Base-by-base conservation (phyloP, 2,329 filamentous ascomycete genomes). In the Ceratocystis smalleyi region DNA sequence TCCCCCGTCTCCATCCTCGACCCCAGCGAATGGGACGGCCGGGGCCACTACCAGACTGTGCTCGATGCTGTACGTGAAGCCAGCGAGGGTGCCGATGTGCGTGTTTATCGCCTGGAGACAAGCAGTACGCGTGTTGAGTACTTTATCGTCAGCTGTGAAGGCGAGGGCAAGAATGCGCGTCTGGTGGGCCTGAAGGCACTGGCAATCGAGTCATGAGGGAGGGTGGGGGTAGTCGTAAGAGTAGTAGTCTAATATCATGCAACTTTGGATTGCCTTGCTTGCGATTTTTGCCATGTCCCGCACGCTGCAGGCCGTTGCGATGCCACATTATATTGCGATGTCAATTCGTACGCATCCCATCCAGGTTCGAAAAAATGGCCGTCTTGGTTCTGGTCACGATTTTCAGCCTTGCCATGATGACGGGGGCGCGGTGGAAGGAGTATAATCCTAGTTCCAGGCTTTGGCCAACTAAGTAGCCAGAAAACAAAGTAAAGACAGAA, bases 151-250 rank as follows among this genome's bases (percentile, higher is more conserved):
- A 83, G 82, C 24, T 72, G 87, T 69, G 79, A 85, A 70, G 75
- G 75, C 59, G 78, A 82, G 68, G 77, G 74, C 17, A 76, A 80
- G 61, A 80, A 79, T 12, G 80, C 78, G 19, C 81, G 79, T 74
- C 70, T 96, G 66, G 83, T 96, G 6, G 91, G 91, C 15, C 79
- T 87, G 64, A 92, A 89, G 79, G 88, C 86, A 10, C 76, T 89
- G 75, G 83, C 86, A 30, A 79, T 95, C 68, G 91, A 96, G 79
- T 64, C 84, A 81, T 70, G 87, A 66, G 65, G 51, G 61, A 10
- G 45, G 43, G 43, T n/a, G n/a, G 12, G 43, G 45, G 17, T 40
- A 15, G 35, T 40, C 12, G 35, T 12, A 40, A 12, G 10, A 40
- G 35, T 40, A 40, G 10, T 40, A 40, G 35, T 12, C 15, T 15